Evolutionary conservation across 768 basidiomycete species (phyloP).

Genomic region (Phanerochaete sordida): DNA sequence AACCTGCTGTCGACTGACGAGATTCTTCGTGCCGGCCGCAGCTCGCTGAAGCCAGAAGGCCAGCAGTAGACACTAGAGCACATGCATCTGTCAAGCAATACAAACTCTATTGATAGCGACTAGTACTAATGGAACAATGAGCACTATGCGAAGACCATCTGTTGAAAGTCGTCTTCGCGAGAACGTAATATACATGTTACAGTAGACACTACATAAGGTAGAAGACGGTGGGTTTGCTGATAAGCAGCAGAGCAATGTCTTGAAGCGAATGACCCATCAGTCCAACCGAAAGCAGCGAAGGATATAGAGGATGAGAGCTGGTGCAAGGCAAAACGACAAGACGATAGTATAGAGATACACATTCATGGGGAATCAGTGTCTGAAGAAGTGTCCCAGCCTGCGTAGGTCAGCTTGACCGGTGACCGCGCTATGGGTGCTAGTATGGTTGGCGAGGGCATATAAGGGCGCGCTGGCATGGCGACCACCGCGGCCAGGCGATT

Average conservation of each 20-base stretch:
- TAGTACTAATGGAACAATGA: not conserved
- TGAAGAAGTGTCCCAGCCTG: constrained; percentile 2
- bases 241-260: not conserved
- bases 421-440: not conserved
- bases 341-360: not conserved
- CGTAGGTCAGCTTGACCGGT: not conserved
- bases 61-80: constrained; percentile 35
- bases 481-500: not conserved
- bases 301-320: not conserved
- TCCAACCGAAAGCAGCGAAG: not conserved
- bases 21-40: constrained; percentile 86
- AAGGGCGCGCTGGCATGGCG: not conserved
- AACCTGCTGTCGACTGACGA: constrained; percentile 96
- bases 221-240: not conserved
- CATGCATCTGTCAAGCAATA: constrained; percentile 3
- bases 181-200: not conserved
- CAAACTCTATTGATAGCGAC: not conserved
- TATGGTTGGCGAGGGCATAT: not conserved
- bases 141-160: not conserved
- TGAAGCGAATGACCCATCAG: not conserved
- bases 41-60: constrained; percentile 82
- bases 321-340: not conserved
- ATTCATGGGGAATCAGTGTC: constrained; percentile 5
- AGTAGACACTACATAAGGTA: constrained; percentile 7
- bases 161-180: not conserved